phyloP scores from a whole-genome alignment of 208 protist species.

The Leishmania major region DNA sequence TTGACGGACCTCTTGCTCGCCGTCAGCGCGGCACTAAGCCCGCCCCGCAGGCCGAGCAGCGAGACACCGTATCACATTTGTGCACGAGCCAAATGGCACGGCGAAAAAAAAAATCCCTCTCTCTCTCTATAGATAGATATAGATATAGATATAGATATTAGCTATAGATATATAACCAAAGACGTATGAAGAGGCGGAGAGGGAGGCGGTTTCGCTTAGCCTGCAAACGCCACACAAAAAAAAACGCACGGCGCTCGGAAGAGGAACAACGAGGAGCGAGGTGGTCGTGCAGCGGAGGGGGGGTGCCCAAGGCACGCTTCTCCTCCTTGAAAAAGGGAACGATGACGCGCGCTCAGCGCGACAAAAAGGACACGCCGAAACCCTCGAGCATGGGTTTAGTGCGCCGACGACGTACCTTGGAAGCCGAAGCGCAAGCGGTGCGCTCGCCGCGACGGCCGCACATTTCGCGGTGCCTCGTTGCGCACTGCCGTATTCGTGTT shows the following conservation, averaged over 20 bases:
- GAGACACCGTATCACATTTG: not conserved
- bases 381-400: not conserved
- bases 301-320: not conserved
- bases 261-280: not conserved
- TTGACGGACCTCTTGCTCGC: not conserved
- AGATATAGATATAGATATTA: no score
- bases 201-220: not conserved
- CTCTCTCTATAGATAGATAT: not conserved
- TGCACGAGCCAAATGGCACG: not conserved
- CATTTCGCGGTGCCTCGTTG: conserved; percentile 46
- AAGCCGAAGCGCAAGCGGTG: not conserved
- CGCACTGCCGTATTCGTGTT: conserved; percentile 68
- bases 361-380: not conserved
- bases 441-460: conserved; percentile 15
- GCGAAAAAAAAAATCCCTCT: not conserved
- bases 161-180: not conserved
- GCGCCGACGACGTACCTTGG: not conserved
- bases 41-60: not conserved
- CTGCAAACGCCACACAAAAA: not conserved
- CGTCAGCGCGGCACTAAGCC: not conserved
- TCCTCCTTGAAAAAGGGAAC: not conserved
- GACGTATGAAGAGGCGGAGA: not conserved
- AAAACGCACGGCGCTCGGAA: no score
- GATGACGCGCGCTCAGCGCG: no score
- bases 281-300: not conserved